Conservation (phyloP, 2,329 filamentous ascomycete genomes). For the Stenocarpella maydis region DNA sequence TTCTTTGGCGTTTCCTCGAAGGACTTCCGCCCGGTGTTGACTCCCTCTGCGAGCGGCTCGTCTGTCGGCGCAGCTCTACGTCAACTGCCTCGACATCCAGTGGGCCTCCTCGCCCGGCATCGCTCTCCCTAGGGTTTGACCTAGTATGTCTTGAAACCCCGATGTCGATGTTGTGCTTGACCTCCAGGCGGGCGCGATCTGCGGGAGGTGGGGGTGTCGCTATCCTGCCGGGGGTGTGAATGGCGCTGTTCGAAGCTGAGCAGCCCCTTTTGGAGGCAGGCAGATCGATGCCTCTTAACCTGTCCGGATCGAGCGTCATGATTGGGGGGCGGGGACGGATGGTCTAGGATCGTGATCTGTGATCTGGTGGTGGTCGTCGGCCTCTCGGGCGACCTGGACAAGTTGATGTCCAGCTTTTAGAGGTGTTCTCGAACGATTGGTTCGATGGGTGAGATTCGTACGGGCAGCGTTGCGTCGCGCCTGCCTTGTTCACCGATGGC, state of each 20-base stretch:
- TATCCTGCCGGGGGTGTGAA: conserved; percentile 37
- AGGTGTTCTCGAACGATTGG: not conserved
- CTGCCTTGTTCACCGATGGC: not conserved
- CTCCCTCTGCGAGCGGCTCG: conserved; percentile 60
- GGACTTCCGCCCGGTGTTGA: conserved; percentile 63
- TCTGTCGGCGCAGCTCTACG: conserved; percentile 59
- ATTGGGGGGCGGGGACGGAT: not conserved
- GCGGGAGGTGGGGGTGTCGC: conserved; percentile 44
- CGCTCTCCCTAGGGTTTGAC: conserved; percentile 47
- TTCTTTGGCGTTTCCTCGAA: conserved; percentile 65
- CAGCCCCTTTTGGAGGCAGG: conserved; percentile 28
- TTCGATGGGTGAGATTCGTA: not conserved
- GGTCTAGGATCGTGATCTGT: conserved; percentile 2
- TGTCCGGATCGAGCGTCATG: conserved; percentile 33
- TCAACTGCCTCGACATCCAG: conserved; percentile 61
- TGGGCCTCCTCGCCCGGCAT: conserved; percentile 45
- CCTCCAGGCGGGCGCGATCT: conserved; percentile 54
- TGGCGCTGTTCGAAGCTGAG: conserved; percentile 35
- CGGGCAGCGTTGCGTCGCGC: conserved; percentile 1
- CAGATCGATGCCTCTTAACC: conserved; percentile 15
- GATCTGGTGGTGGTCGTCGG: not conserved
- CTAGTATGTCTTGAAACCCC: conserved; percentile 46
- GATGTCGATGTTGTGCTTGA: conserved; percentile 50
- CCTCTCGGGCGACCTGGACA: conserved; percentile 16
- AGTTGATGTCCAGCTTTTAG: not conserved